These are phyloP conservation scores for Bacidia gigantensis DNA, from an alignment of 495 filamentous ascomycete species.

Conservation along the genomic window DNA sequence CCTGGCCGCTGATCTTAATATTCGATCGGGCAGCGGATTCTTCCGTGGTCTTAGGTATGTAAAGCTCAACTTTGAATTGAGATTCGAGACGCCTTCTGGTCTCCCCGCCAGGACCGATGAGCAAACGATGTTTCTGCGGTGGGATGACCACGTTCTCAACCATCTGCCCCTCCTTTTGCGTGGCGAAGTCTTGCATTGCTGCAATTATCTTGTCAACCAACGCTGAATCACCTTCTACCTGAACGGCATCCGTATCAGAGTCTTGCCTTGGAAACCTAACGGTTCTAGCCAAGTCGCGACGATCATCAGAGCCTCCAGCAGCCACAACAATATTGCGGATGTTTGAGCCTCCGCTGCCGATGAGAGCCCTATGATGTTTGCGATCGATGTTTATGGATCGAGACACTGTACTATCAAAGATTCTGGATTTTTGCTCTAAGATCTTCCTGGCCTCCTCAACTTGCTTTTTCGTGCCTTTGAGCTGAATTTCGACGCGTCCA, in stretches of 20 bases:
- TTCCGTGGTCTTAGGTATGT: conserved; percentile 64
- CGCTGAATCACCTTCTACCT: conserved; percentile 64
- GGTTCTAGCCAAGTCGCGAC: conserved; percentile 62
- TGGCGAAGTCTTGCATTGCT: conserved; percentile 63
- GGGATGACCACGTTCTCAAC: conserved; percentile 66
- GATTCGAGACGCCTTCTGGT: conserved; percentile 73
- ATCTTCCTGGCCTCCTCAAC: conserved; percentile 83
- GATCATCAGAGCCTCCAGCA: conserved; percentile 79
- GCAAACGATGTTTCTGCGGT: conserved; percentile 70
- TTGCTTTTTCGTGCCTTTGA: conserved; percentile 81
- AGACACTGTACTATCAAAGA: conserved; percentile 75
- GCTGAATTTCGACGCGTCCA: conserved; percentile 63
- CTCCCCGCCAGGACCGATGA: conserved; percentile 88
- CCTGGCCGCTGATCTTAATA: conserved; percentile 72
- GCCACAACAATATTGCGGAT: conserved; percentile 75
- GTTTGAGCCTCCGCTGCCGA: conserved; percentile 71
- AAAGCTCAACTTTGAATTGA: conserved; percentile 75
- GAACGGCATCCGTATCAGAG: conserved; percentile 62
- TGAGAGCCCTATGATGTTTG: conserved; percentile 80
- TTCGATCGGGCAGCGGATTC: conserved; percentile 52
- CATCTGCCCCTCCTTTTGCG: conserved; percentile 64
- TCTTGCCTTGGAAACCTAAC: conserved; percentile 85
- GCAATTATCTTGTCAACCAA: conserved; percentile 82
- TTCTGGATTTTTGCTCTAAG: conserved; percentile 64
- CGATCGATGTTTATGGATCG: conserved; percentile 77